These are phyloP conservation scores for Ophiostoma pallidulum DNA, from an alignment of 2,329 filamentous ascomycete genomes.

Conservation along the genomic window DNA sequence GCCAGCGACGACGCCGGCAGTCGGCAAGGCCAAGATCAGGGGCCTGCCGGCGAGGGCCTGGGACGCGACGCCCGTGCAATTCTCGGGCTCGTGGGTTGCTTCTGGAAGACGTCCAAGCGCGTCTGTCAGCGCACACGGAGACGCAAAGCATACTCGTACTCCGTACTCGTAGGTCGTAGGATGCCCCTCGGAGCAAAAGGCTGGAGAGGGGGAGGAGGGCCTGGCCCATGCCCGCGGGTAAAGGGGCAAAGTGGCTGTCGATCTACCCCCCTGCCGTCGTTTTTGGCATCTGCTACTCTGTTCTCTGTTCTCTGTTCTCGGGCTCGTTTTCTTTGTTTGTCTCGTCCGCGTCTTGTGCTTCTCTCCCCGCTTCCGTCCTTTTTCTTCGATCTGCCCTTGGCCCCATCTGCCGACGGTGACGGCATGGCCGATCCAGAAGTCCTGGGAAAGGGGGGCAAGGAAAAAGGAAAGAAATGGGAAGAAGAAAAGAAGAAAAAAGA, in stretches of 20 bases:
- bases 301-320: too few relatives aligned
- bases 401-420: neutral
- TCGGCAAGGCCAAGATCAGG: too few relatives aligned
- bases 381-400: too few relatives aligned
- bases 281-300: neutral
- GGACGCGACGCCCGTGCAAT: neutral
- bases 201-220: conserved; percentile 1
- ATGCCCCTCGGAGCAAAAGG: conserved; percentile 1
- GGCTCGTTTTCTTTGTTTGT: neutral
- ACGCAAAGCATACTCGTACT: conserved; percentile 3
- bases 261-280: too few relatives aligned
- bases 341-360: neutral
- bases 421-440: neutral
- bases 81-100: neutral
- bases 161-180: too few relatives aligned
- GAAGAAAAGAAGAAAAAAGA: neutral
- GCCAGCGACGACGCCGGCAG: too few relatives aligned
- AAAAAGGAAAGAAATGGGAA: neutral
- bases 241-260: neutral
- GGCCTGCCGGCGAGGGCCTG: too few relatives aligned
- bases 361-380: too few relatives aligned
- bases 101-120: conserved; percentile 2
- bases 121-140: neutral
- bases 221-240: conserved; percentile 6
- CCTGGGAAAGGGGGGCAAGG: neutral